A percentile compares a stretch with the other conserved stretches of the same genome.
Conservation (phyloP, 2,329 filamentous ascomycete species). For the Stachybotrys echinatus region DNA sequence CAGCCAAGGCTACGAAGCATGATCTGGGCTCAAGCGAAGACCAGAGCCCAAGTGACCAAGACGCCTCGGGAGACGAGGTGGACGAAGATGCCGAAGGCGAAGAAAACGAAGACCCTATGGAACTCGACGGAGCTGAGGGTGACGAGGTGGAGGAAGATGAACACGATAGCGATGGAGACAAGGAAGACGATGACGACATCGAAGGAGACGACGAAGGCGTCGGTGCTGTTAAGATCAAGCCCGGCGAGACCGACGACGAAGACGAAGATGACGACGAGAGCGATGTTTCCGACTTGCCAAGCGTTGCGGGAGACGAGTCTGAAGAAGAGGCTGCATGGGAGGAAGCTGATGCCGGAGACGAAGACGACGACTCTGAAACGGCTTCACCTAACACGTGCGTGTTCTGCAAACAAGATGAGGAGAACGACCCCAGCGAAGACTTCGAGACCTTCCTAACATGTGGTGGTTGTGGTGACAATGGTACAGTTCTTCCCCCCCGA, state of each 20-base stretch:
- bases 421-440: slow-evolving; percentile 75
- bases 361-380: slow-evolving; percentile 51
- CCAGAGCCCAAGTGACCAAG: slow-evolving; percentile 30
- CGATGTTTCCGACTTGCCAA: slow-evolving; percentile 40
- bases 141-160: slow-evolving; percentile 20
- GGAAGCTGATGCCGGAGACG: slow-evolving; percentile 51
- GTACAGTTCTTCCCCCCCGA: slow-evolving; percentile 47
- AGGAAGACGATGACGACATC: slow-evolving; percentile 27
- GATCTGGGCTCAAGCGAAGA: slow-evolving; percentile 17
- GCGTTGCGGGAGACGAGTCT: slow-evolving; percentile 49
- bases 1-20: slow-evolving; percentile 1
- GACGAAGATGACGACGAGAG: slow-evolving; percentile 47
- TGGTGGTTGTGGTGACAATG: slow-evolving; percentile 71
- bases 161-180: slow-evolving; percentile 21
- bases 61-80: slow-evolving; percentile 35
- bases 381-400: slow-evolving; percentile 47
- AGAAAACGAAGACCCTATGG: slow-evolving; percentile 29
- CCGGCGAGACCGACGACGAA: slow-evolving; percentile 38
- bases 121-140: slow-evolving; percentile 15
- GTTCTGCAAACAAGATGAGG: slow-evolving; percentile 79
- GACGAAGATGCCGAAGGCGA: slow-evolving; percentile 38
- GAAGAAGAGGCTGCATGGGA: slow-evolving; percentile 43
- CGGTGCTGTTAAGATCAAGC: slow-evolving; percentile 51
- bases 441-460: slow-evolving; percentile 78
- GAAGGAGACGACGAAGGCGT: slow-evolving; percentile 33